phyloP scores from a whole-genome alignment of 176 grass and related monocot species.

The Zizania latifolia region DNA sequence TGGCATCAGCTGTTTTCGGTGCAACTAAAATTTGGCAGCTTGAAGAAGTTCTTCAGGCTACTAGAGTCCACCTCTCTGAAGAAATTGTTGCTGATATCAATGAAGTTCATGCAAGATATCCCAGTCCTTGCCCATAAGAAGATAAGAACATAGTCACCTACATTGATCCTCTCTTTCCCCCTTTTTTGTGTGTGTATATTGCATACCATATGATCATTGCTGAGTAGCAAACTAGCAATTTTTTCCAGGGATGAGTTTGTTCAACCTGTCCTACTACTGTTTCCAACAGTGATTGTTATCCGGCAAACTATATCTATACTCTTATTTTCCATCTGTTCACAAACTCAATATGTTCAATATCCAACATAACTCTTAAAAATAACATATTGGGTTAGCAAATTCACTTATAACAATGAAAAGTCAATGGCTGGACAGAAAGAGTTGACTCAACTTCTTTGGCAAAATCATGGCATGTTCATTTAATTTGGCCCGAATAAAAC shows the following conservation, averaged over 20 bases:
- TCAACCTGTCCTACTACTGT: not conserved
- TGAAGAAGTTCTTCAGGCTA: slow-evolving; percentile 51
- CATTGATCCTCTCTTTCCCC: not conserved
- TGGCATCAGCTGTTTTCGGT: slow-evolving; percentile 67
- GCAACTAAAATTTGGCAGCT: slow-evolving; percentile 77
- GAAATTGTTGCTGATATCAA: slow-evolving; percentile 65
- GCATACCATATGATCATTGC: not conserved
- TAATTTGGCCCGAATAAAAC: not conserved
- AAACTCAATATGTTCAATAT: not conserved
- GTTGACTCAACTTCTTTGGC: not conserved
- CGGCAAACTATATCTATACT: not conserved
- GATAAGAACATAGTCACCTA: not conserved
- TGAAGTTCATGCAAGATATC: slow-evolving; percentile 56
- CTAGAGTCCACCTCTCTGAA: slow-evolving; percentile 27
- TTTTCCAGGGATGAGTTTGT: not conserved
- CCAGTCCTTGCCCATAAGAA: slow-evolving; percentile 60
- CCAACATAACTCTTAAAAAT: not conserved
- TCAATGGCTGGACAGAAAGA: not conserved
- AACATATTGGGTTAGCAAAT: not conserved
- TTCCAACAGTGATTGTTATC: not conserved
- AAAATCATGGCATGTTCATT: not conserved
- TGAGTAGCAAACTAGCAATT: not conserved
- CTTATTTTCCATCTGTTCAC: not conserved
- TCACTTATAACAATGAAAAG: not conserved
- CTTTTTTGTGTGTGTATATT: not conserved